These are phyloP conservation scores for Talaromyces sp. DNA, from an alignment of 2,329 filamentous ascomycete species.

Conservation along the genomic window DNA sequence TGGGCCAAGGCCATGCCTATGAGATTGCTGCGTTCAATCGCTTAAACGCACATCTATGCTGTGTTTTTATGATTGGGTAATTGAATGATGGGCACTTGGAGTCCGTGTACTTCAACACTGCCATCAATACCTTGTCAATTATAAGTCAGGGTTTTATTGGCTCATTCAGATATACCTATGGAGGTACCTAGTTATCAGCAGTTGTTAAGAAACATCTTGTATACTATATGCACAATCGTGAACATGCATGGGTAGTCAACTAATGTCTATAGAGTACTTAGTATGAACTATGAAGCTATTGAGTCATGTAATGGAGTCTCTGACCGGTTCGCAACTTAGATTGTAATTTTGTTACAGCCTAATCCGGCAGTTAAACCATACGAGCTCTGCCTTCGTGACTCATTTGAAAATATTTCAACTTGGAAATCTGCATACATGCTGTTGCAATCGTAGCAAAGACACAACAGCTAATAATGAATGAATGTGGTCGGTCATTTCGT, in stretches of 20 bases:
- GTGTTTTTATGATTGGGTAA: not conserved
- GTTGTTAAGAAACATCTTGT: not conserved
- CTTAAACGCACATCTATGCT: not conserved
- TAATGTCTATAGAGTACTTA: too few relatives aligned
- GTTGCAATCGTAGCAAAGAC: not conserved
- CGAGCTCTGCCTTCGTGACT: too few relatives aligned
- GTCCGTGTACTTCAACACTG: not conserved
- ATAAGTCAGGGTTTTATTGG: not conserved
- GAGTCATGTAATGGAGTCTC: not conserved
- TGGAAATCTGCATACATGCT: not conserved
- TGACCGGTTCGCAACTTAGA: not conserved
- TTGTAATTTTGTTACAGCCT: not conserved
- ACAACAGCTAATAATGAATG: not conserved
- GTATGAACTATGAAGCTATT: not conserved
- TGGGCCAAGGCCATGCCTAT: slow-evolving; percentile 24
- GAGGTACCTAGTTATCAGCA: not conserved
- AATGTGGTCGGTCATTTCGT: not conserved
- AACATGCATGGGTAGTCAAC: too few relatives aligned
- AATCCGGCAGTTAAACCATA: not conserved
- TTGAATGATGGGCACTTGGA: not conserved
- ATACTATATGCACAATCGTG: not conserved
- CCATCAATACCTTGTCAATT: not conserved
- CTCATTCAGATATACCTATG: not conserved
- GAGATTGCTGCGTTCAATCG: slow-evolving; percentile 20
- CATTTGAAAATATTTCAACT: not conserved